phyloP scores from a whole-genome alignment of 805 yeast genomes.

The Sungouiella thailandica region DNA sequence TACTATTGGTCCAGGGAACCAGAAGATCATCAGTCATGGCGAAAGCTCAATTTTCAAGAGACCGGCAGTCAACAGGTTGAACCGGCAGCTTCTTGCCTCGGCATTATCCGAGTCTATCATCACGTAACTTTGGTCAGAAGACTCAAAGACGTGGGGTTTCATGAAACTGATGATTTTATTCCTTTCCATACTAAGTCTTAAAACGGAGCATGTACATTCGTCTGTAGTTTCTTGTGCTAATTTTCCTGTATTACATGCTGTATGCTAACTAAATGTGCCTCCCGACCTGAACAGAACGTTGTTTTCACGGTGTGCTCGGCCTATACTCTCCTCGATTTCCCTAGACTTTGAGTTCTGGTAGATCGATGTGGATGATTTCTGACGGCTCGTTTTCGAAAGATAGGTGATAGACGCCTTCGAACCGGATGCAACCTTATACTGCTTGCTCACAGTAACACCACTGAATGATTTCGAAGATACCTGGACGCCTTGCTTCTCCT shows the following conservation, averaged over 20 bases:
- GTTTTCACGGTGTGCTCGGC: conserved; percentile 14
- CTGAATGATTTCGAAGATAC: conserved; percentile 38
- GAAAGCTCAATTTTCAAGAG: conserved; percentile 31
- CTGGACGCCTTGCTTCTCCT: conserved; percentile 33
- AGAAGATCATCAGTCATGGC: conserved; percentile 40
- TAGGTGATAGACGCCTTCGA: conserved; percentile 56
- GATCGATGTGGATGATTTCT: conserved; percentile 10
- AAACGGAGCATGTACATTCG: no score
- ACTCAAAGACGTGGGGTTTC: no score
- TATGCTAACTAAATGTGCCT: conserved; percentile 3
- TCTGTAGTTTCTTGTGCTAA: no score
- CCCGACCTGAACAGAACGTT: conserved; percentile 4
- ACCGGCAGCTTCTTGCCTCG: conserved; percentile 23
- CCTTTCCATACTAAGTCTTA: no score
- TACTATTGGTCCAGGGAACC: conserved; percentile 38
- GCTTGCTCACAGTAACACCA: conserved; percentile 50
- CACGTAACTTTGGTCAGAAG: conserved; percentile 3
- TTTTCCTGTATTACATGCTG: no score
- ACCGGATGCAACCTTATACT: conserved; percentile 52
- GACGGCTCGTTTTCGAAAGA: conserved; percentile 30
- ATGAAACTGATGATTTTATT: no score
- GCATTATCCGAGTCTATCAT: conserved; percentile 12
- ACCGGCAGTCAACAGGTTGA: conserved; percentile 35
- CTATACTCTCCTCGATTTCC: conserved; percentile 22
- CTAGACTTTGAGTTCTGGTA: conserved; percentile 21